Conservation (phyloP, 495 filamentous ascomycete genomes). For the Bathelium albidoporum region DNA sequence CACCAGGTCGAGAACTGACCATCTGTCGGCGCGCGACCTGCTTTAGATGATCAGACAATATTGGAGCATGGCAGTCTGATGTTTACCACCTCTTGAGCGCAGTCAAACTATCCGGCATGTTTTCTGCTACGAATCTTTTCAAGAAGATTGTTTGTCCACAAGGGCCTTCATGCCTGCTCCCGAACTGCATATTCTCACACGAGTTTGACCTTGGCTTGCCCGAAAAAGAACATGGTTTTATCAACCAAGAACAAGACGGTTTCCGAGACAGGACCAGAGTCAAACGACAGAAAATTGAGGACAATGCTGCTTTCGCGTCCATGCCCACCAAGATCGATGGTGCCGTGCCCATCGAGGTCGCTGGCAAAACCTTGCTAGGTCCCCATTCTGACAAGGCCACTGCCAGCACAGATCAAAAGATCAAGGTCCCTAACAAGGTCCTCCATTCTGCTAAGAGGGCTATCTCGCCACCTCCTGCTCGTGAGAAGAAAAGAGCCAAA, state of each 20-base stretch:
- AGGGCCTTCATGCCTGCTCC: conserved; percentile 42
- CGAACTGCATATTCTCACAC: conserved; percentile 55
- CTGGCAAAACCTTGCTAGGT: neutral
- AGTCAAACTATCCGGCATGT: conserved; percentile 41
- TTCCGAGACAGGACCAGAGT: neutral
- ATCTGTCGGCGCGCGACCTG: neutral
- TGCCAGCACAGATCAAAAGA: neutral
- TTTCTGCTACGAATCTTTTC: conserved; percentile 54
- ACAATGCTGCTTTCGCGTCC: neutral
- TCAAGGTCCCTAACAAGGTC: neutral
- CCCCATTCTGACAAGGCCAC: neutral
- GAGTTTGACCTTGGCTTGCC: conserved; percentile 10
- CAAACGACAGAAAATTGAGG: neutral
- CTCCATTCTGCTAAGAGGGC: conserved; percentile 12
- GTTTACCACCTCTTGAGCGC: neutral
- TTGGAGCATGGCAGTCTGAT: neutral
- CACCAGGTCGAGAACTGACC: neutral
- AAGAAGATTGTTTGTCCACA: conserved; percentile 55
- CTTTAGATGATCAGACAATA: neutral
- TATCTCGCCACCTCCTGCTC: conserved; percentile 38
- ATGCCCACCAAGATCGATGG: neutral
- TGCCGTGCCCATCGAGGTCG: too few species aligned
- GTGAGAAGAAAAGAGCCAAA: conserved; percentile 2
- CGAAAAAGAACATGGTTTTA: neutral
- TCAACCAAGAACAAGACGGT: neutral